A percentile compares a stretch with the other conserved stretches of the same genome.
Conservation (phyloP, 2,329 filamentous ascomycete species). For the Neodidymelliopsis sp. region DNA sequence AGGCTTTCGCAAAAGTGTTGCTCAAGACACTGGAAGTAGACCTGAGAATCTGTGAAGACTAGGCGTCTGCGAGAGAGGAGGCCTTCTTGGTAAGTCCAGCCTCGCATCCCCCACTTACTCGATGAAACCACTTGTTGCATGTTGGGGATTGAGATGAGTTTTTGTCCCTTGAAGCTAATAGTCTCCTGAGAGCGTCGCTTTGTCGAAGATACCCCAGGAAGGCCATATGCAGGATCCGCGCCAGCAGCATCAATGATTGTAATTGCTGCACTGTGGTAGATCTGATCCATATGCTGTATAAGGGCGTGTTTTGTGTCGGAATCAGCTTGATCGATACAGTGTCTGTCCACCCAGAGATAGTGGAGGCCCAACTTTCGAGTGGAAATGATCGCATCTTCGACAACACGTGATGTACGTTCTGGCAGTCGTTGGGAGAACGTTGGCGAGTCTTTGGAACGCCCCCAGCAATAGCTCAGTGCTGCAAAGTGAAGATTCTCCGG, state of each 20-base stretch:
- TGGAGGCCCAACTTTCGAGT: conserved; percentile 7
- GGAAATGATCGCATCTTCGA: conserved; percentile 19
- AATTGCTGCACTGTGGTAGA: conserved; percentile 6
- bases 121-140: conserved; percentile 11
- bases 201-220: conserved; percentile 3
- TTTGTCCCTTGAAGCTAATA: not conserved
- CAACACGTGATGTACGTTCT: not conserved
- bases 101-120: conserved; percentile 47
- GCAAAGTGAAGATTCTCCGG: not conserved
- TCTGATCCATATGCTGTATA: conserved; percentile 14
- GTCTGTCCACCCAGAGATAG: conserved; percentile 23
- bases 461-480: conserved; percentile 17
- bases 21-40: conserved; percentile 43
- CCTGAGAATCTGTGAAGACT: conserved; percentile 43
- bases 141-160: not conserved
- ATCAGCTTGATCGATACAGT: conserved; percentile 16
- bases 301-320: not conserved
- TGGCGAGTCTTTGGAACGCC: not conserved
- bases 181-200: not conserved
- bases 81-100: conserved; percentile 52
- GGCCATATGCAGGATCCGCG: not conserved
- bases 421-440: not conserved
- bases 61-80: conserved; percentile 48
- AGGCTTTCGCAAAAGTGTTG: conserved; percentile 2
- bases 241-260: conserved; percentile 16